Base-by-base conservation (phyloP, 2,329 filamentous ascomycete species). In the Pyricularia grisea region DNA sequence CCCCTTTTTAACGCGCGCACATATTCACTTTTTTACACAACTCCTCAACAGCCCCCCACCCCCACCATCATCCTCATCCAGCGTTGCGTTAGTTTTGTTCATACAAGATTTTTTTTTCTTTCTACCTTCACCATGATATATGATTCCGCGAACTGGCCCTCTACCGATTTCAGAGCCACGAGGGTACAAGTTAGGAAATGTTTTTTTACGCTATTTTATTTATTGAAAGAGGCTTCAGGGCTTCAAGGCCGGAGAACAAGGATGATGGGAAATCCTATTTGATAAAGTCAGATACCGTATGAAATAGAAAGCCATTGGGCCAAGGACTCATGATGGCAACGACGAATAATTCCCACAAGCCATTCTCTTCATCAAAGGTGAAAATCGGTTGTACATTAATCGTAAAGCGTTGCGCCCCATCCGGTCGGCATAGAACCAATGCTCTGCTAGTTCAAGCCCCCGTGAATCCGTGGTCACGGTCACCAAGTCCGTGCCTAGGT, bases 331-430 rank as follows among this genome's bases (percentile, higher is more conserved):
- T 50, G 4, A 50, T n/a, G 17, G n/a, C 25, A 20, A 67, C 36
- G 42, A 67, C 66, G 65, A 66, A 27, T 61, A 23, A 25, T 61
- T 60, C 12, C 58, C 10, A 61, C 58, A 27, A 25, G n/a, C 58
- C n/a, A n/a, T 27, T 61, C 58, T 25, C 58, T 6, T 61, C 58
- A 27, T 27, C 23, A 61, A n/a, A 27, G 14, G 58, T 61, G 58
- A 61, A 67, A 61, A 60, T 30, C 30, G 25, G 58, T 68, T 60
- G 58, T 58, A 30, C 31, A 68, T 65, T 33, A 67, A 66, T 67
- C 30, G 31, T 70, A 69, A 66, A 64, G 58, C 58, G 58, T 61
- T 61, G 58, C 58, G 58, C 58, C 25, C 25, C 58, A 61, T 61
- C 58, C 58, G 23, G n/a, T 61, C 58, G 25, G 42, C 58, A 23